These are phyloP conservation scores for Schizophyllum commune DNA, from an alignment of 1,284 basidiomycete species.

Conservation along the genomic window DNA sequence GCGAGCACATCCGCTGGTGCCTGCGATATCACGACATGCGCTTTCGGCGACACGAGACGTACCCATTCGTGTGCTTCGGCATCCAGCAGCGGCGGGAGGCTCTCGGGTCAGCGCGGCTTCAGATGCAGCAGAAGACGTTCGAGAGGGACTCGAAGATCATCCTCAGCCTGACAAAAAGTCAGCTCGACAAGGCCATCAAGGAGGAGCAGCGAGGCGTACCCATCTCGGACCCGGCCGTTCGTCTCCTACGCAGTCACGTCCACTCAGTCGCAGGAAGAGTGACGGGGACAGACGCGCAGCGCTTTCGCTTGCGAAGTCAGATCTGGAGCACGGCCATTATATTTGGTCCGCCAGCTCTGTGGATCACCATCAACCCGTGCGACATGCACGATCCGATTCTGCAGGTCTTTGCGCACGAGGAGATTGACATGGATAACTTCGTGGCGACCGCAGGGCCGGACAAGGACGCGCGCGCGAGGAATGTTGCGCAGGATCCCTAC, in stretches of 20 bases:
- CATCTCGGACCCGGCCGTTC: constrained; percentile 3
- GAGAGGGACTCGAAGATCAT: not conserved
- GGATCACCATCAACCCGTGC: constrained; percentile 26
- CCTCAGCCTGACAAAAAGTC: constrained; percentile 2
- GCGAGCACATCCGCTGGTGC: constrained; percentile 26
- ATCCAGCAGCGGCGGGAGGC: constrained; percentile 22
- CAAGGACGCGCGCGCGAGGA: constrained; percentile 16
- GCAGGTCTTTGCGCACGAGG: constrained; percentile 29
- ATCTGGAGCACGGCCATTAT: constrained; percentile 16
- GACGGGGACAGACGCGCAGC: constrained; percentile 15
- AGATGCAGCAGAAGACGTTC: constrained; percentile 12
- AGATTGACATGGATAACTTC: constrained; percentile 33
- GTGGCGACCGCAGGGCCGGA: constrained; percentile 18
- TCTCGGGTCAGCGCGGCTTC: constrained; percentile 12
- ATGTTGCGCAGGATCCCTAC: constrained; percentile 29
- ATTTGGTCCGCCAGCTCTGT: constrained; percentile 15
- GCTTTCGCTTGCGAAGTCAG: constrained; percentile 9
- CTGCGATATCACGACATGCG: constrained; percentile 26
- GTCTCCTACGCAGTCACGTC: constrained; percentile 10
- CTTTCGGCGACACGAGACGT: constrained; percentile 22
- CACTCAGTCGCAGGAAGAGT: constrained; percentile 11
- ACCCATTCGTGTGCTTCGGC: constrained; percentile 27
- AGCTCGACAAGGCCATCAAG: not conserved
- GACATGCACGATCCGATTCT: constrained; percentile 27
- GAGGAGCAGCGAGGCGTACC: constrained; percentile 1